These are phyloP conservation scores for Candida sakaeoensis DNA, from an alignment of 805 yeast species.

Conservation along the genomic window DNA sequence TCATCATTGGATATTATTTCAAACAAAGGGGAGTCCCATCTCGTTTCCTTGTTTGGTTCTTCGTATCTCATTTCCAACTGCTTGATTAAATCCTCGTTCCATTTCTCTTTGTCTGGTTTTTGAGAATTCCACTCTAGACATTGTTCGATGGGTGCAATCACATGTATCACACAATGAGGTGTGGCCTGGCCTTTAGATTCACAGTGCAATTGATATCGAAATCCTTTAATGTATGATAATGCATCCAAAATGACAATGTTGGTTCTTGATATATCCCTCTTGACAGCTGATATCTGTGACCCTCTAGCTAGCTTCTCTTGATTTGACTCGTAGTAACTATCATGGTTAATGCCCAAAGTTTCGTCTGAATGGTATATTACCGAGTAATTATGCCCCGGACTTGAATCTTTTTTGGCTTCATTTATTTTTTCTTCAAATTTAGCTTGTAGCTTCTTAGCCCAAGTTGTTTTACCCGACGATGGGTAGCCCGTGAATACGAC, in stretches of 20 bases:
- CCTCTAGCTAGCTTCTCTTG: conserved; percentile 83
- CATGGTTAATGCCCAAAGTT: conserved; percentile 64
- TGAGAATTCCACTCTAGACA: conserved; percentile 60
- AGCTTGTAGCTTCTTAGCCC: conserved; percentile 55
- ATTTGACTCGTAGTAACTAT: conserved; percentile 64
- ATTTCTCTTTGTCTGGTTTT: conserved; percentile 32
- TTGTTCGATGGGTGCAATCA: conserved; percentile 60
- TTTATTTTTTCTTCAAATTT: conserved; percentile 47
- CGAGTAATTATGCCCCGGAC: conserved; percentile 52
- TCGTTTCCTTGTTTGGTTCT: conserved; percentile 78
- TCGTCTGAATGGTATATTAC: conserved; percentile 78
- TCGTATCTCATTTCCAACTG: conserved; percentile 83
- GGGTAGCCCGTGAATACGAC: conserved; percentile 84
- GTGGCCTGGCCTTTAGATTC: conserved; percentile 86
- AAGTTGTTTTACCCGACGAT: conserved; percentile 74
- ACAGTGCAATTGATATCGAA: conserved; percentile 88
- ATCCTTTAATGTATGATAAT: conserved; percentile 88
- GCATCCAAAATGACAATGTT: conserved; percentile 83
- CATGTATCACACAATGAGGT: conserved; percentile 78
- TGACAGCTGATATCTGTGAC: conserved; percentile 82
- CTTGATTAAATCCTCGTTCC: conserved; percentile 64
- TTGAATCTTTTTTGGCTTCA: conserved; percentile 30
- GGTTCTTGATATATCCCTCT: conserved; percentile 65
- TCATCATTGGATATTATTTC: conserved; percentile 52
- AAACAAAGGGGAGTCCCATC: conserved; percentile 95